These are phyloP conservation scores for Botrytis fabae DNA, from an alignment of 2,329 filamentous ascomycete genomes.

Conservation along the genomic window DNA sequence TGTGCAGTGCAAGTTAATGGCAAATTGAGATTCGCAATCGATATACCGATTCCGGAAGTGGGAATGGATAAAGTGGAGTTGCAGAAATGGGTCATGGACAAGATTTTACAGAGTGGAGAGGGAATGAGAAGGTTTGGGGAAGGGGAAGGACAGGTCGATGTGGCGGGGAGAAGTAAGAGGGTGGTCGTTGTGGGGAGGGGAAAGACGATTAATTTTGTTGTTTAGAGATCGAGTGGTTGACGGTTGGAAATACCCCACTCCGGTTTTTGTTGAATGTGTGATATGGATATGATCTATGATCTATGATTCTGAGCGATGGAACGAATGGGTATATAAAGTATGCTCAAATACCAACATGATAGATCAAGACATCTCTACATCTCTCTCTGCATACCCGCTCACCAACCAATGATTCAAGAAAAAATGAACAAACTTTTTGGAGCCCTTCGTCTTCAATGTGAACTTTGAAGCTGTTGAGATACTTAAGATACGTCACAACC, in stretches of 20 bases:
- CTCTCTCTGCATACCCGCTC: not conserved
- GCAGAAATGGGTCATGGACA: constrained; percentile 59
- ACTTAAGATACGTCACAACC: not conserved
- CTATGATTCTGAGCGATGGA: not conserved
- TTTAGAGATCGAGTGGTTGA: constrained; percentile 35
- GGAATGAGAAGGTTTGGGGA: constrained; percentile 51
- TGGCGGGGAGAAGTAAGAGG: constrained; percentile 60
- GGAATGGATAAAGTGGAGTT: constrained; percentile 48
- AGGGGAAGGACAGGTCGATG: constrained; percentile 47
- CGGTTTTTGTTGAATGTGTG: not conserved
- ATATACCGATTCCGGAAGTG: constrained; percentile 56
- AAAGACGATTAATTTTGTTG: constrained; percentile 73
- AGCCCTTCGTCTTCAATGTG: no score
- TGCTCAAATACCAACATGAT: not conserved
- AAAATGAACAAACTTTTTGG: not conserved
- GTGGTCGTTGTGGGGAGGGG: constrained; percentile 67
- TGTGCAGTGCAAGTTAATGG: constrained; percentile 79
- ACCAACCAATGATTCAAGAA: not conserved
- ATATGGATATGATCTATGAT: not conserved
- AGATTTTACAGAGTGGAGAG: constrained; percentile 61
- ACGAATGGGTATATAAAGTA: not conserved
- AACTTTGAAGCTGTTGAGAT: not conserved
- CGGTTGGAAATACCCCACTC: not conserved
- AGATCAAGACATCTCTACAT: not conserved
- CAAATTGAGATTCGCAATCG: constrained; percentile 68